Evolutionary conservation across 805 yeast species (phyloP).

Genomic region (Nakazawaea ishiwadae): DNA sequence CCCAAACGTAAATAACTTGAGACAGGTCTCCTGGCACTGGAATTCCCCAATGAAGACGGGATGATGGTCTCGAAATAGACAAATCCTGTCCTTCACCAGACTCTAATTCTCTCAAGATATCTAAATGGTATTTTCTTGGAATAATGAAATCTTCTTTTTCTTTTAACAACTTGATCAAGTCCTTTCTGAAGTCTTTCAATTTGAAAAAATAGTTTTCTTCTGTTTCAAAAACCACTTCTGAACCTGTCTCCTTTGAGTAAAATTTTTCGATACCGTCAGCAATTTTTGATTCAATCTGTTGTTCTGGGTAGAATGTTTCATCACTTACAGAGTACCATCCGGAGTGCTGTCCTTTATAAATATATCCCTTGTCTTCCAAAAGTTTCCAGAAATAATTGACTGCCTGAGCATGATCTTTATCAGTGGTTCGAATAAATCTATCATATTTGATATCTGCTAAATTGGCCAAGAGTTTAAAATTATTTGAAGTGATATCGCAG

Average conservation of each 20-base stretch:
- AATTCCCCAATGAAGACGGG: conserved; percentile 85
- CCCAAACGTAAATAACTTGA: conserved; percentile 93
- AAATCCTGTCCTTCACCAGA: conserved; percentile 51
- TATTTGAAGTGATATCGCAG: conserved; percentile 64
- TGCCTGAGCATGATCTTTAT: conserved; percentile 63
- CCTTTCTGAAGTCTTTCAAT: conserved; percentile 53
- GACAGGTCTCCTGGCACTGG: conserved; percentile 74
- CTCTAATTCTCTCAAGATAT: conserved; percentile 55
- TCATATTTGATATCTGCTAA: conserved; percentile 54
- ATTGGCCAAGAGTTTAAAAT: conserved; percentile 63
- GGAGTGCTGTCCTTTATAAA: conserved; percentile 76
- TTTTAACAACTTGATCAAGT: conserved; percentile 45
- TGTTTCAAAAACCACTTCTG: conserved; percentile 66
- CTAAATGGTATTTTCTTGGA: conserved; percentile 54
- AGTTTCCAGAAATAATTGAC: conserved; percentile 68
- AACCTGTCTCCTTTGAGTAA: conserved; percentile 64
- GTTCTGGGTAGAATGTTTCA: conserved; percentile 88
- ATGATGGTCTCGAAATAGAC: conserved; percentile 81
- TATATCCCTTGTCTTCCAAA: conserved; percentile 54
- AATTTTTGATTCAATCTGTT: conserved; percentile 50
- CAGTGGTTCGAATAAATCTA: conserved; percentile 89
- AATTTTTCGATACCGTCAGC: conserved; percentile 28
- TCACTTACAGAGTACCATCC: conserved; percentile 97
- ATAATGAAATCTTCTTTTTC: conserved; percentile 54
- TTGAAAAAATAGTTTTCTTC: conserved; percentile 88